phyloP scores from a whole-genome alignment of 805 yeast genomes.

The Monosporozyma unispora region DNA sequence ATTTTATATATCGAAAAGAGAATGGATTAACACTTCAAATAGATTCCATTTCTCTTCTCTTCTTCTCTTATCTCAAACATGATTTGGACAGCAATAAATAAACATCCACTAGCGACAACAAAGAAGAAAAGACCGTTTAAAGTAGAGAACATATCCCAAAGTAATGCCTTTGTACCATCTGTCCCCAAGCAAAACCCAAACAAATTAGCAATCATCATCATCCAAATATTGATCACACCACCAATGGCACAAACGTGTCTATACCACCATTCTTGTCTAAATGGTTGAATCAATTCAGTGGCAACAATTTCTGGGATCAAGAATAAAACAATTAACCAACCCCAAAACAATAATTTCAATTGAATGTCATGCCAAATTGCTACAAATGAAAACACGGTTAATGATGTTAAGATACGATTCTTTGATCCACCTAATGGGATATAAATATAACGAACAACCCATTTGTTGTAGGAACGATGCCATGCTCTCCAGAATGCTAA shows the following conservation, averaged over 20 bases:
- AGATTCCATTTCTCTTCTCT: conserved; percentile 76
- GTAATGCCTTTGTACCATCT: conserved; percentile 65
- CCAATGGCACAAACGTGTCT: conserved; percentile 80
- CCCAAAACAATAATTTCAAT: conserved; percentile 81
- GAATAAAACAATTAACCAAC: conserved; percentile 86
- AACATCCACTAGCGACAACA: conserved; percentile 47
- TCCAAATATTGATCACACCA: conserved; percentile 84
- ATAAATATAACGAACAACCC: conserved; percentile 84
- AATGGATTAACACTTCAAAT: conserved; percentile 52
- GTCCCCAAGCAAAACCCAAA: conserved; percentile 91
- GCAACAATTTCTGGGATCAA: conserved; percentile 77
- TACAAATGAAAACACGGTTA: conserved; percentile 87
- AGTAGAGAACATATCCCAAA: conserved; percentile 66
- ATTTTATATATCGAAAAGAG: background rate
- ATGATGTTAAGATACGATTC: conserved; percentile 62
- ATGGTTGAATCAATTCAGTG: conserved; percentile 35
- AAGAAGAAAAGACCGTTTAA: conserved; percentile 57
- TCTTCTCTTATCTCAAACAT: conserved; percentile 90
- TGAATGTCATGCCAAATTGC: conserved; percentile 98
- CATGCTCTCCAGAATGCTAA: conserved; percentile 98
- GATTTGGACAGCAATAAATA: conserved; percentile 80
- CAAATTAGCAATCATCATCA: conserved; percentile 95
- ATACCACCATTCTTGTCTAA: conserved; percentile 51
- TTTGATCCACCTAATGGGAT: conserved; percentile 83
- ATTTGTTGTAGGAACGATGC: conserved; percentile 90